Evolutionary conservation across 73 alveolate genomes (phyloP), one percentile per base, ranked within the genome.

Genomic region (Symbiodinium natans): DNA sequence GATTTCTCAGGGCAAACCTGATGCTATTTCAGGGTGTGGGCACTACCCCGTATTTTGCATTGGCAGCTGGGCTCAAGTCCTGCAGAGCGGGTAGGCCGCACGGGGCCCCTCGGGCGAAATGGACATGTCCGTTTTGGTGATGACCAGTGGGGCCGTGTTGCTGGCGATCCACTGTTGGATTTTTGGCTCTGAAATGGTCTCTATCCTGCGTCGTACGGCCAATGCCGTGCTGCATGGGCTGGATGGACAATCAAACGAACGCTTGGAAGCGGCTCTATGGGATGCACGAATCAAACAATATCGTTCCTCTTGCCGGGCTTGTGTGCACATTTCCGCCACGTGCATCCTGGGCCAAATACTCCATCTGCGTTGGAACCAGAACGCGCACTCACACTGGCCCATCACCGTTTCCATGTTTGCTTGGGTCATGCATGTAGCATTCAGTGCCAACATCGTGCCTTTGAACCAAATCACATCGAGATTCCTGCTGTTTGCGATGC

Each of bases 211-310:
- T 19, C 48, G 92, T 2, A 41, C 13, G 13, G 7, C 42, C 34
- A 63, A 17, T 0, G 38, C 3, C 33, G 68, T 23, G 33, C 19
- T 31, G 11, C 74, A 83, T 23, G 92, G 42, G 7, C 15, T 25
- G 15, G 31, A 40, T 39, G 5, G 6, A 10, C 31, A 83, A 71
- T 38, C 63, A 34, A 38, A 39, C 38, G 74, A 83, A 41, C 73
- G 92, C 41, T 41, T 83, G 74, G 74, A 83, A 29, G 74, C 68
- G 13, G 92, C 92, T 3, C 29, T 83, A 29, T 83, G 92, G 92
- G 92, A 83, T 23, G 92, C 92, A 17, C 40, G 92, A 63, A 83
- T 40, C 74, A 38, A 83, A 41, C 92, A 83, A 33, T 83, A 83
- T 25, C 71, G 25, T 9, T 23, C 42, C 40, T 63, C 73, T 9